These are phyloP conservation scores for Colletotrichum musae DNA, from an alignment of 2,329 filamentous ascomycete species.

Conservation along the genomic window DNA sequence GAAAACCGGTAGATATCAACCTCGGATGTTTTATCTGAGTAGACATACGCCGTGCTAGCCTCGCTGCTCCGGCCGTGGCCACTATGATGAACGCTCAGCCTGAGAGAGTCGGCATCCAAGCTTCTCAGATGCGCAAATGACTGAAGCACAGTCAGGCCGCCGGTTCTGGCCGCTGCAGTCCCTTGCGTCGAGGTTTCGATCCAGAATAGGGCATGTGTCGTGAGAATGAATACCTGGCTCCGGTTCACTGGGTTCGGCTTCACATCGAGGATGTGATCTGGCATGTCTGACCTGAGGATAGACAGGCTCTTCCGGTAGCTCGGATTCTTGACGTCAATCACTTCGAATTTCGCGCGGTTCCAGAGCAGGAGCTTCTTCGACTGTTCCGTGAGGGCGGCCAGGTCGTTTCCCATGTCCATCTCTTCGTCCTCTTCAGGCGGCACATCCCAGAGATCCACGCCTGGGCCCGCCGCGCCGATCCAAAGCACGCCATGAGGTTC, in stretches of 20 bases:
- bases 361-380: conserved; percentile 51
- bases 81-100: conserved; percentile 54
- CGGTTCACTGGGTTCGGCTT: conserved; percentile 61
- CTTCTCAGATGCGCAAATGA: conserved; percentile 62
- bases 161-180: conserved; percentile 37
- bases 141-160: conserved; percentile 50
- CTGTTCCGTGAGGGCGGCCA: conserved; percentile 31
- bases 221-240: conserved; percentile 72
- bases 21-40: conserved; percentile 50
- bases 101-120: conserved; percentile 54
- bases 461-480: conserved; percentile 50
- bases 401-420: conserved; percentile 21
- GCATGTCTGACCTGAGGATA: conserved; percentile 45
- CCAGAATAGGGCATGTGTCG: conserved; percentile 65
- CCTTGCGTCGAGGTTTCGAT: conserved; percentile 55
- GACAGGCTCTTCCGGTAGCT: conserved; percentile 43
- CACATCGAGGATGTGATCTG: conserved; percentile 69
- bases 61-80: conserved; percentile 30
- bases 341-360: conserved; percentile 53
- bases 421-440: conserved; percentile 36
- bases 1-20: conserved; percentile 55
- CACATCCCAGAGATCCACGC: conserved; percentile 45
- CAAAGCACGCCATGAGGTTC: conserved; percentile 61
- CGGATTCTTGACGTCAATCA: conserved; percentile 55
- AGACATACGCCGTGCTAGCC: conserved; percentile 51